phyloP scores from a whole-genome alignment of 2,329 filamentous ascomycete species.

The Trichothecium roseum region DNA sequence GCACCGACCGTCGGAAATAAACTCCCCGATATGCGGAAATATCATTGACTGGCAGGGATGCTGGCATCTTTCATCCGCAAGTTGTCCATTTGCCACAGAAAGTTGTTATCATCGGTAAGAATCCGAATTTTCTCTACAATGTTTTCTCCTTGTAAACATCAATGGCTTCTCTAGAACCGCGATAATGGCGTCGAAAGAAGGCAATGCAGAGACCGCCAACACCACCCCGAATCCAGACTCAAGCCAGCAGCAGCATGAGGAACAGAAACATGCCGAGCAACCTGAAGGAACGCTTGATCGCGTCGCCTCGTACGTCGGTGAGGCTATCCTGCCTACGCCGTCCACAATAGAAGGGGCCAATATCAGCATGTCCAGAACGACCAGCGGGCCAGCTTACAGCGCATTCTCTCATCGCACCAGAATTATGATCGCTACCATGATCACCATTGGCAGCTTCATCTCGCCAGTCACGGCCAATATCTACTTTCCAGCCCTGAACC shows the following conservation, averaged over 20 bases:
- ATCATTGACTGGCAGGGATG: no score
- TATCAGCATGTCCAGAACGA: slow-evolving; percentile 3
- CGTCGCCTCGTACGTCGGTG: not conserved
- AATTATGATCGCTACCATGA: slow-evolving; percentile 42
- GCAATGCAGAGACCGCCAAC: not conserved
- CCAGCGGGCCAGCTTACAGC: slow-evolving; percentile 19
- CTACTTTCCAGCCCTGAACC: slow-evolving; percentile 33
- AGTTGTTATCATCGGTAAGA: no score
- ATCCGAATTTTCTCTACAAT: no score
- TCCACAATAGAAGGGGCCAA: not conserved
- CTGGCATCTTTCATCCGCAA: no score
- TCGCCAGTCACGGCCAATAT: slow-evolving; percentile 52
- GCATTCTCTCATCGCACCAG: slow-evolving; percentile 28
- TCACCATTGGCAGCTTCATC: slow-evolving; percentile 40
- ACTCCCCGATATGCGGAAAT: no score
- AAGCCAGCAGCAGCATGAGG: not conserved
- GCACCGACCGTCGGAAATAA: no score
- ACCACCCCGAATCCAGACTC: not conserved
- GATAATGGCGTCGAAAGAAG: not conserved
- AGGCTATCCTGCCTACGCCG: slow-evolving; percentile 1
- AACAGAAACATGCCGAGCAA: not conserved
- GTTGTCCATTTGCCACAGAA: no score
- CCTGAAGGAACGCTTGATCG: slow-evolving; percentile 1
- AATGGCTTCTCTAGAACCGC: no score
- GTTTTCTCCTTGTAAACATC: no score